Evolutionary conservation across 2,329 filamentous ascomycete species (phyloP).

Genomic region (Teratosphaeria zuluensis): DNA sequence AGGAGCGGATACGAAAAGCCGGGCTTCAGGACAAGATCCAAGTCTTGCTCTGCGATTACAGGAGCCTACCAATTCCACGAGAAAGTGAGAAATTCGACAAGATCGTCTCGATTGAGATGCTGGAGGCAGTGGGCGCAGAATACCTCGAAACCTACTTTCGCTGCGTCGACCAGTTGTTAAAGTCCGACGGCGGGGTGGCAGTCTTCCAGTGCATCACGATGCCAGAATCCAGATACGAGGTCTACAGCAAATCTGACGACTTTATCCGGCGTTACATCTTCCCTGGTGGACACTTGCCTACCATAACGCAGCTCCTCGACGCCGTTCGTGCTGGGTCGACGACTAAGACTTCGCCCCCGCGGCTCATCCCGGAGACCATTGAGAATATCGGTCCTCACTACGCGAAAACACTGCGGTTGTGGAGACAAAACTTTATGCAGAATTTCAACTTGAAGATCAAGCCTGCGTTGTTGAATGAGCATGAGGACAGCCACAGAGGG

Average conservation of each 20-base stretch:
- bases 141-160: conserved; percentile 59
- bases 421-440: conserved; percentile 55
- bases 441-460: conserved; percentile 54
- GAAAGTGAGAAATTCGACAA: conserved; percentile 50
- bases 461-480: conserved; percentile 49
- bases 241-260: conserved; percentile 57
- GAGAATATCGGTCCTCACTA: conserved; percentile 70
- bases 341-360: conserved; percentile 35
- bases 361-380: conserved; percentile 54
- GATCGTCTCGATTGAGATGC: conserved; percentile 67
- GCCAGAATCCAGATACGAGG: conserved; percentile 56
- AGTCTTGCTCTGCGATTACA: conserved; percentile 61
- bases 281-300: conserved; percentile 62
- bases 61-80: conserved; percentile 45
- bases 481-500: conserved; percentile 25
- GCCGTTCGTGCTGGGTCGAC: conserved; percentile 50
- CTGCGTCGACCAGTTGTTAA: conserved; percentile 53
- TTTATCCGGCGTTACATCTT: conserved; percentile 74
- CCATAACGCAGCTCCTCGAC: conserved; percentile 57
- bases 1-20: conserved; percentile 52
- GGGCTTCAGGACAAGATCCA: conserved; percentile 52
- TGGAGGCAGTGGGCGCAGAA: conserved; percentile 62
- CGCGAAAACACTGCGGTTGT: conserved; percentile 56
- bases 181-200: conserved; percentile 55
- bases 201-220: conserved; percentile 72